Percentiles rank a stretch among this genome's conserved stretches.
Evolutionary conservation across 345 rosid species (phyloP).

Genomic region (Angophora floribunda): DNA sequence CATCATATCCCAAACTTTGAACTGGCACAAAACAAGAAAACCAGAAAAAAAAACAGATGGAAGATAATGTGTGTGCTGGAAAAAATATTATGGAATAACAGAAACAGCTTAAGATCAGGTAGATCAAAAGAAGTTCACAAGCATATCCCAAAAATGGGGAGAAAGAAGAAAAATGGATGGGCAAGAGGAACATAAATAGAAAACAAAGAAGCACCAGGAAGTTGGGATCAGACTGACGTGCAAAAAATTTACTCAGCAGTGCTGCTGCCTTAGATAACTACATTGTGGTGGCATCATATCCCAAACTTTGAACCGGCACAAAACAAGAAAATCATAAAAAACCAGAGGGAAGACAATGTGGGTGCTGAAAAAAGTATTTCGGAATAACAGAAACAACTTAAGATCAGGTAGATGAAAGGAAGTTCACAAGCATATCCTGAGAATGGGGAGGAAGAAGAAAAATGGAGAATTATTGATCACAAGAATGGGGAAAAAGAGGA

Average conservation of each 20-base stretch:
- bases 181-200: background rate
- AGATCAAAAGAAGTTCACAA: background rate
- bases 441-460: background rate
- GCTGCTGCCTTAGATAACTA: constrained; percentile 26
- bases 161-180: background rate
- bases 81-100: background rate
- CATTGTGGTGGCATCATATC: constrained; percentile 34
- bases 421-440: background rate
- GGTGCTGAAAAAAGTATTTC: background rate
- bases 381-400: background rate
- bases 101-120: background rate
- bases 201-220: background rate
- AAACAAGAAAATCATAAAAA: background rate
- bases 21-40: background rate
- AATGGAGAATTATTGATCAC: background rate
- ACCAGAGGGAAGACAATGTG: background rate
- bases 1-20: constrained; percentile 35
- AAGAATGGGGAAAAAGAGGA: background rate
- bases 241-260: constrained; percentile 40
- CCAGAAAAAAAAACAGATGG: background rate
- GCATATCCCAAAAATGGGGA: background rate
- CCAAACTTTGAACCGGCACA: background rate
- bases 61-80: background rate
- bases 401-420: background rate
- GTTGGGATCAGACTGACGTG: constrained; percentile 64